Evolutionary conservation across 129 eudicot species (phyloP).

Genomic region (Escallonia rubra): DNA sequence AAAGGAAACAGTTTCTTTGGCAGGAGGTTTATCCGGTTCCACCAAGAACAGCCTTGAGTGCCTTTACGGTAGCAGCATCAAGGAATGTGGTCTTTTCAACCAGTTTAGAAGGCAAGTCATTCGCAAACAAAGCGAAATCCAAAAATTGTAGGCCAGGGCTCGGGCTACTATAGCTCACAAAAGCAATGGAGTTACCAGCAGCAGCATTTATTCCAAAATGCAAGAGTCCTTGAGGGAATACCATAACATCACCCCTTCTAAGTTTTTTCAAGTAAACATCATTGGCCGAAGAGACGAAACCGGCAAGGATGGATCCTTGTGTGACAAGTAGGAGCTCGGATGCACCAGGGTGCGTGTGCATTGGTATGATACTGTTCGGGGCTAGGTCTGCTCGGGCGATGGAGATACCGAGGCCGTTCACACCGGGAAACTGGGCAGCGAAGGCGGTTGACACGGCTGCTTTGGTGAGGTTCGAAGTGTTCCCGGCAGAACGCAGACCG

Average conservation of each 20-base stretch:
- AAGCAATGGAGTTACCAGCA: constrained; percentile 46
- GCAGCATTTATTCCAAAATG: constrained; percentile 77
- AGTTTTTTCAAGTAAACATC: constrained; percentile 49
- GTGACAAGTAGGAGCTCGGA: constrained; percentile 59
- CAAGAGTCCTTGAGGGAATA: constrained; percentile 75
- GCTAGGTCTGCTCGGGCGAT: constrained; percentile 65
- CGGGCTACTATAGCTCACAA: constrained; percentile 64
- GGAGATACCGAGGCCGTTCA: constrained; percentile 81
- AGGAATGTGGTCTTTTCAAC: constrained; percentile 64
- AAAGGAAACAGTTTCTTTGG: not conserved
- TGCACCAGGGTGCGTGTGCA: constrained; percentile 80
- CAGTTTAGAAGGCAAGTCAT: constrained; percentile 41
- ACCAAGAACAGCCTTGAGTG: constrained; percentile 76
- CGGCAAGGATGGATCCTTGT: constrained; percentile 55
- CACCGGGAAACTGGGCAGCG: constrained; percentile 58
- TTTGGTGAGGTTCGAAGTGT: constrained; percentile 63
- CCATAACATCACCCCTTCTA: constrained; percentile 63
- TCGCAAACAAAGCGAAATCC: constrained; percentile 66
- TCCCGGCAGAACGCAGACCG: constrained; percentile 46
- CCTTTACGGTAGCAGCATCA: constrained; percentile 52
- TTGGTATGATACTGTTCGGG: constrained; percentile 60
- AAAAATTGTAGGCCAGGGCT: constrained; percentile 71
- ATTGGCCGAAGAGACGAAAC: constrained; percentile 63
- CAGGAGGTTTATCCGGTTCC: constrained; percentile 42
- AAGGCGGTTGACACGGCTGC: constrained; percentile 75